These are phyloP conservation scores for Triticum monococcum DNA, from an alignment of 176 grass and related monocot genomes.

Conservation along the genomic window DNA sequence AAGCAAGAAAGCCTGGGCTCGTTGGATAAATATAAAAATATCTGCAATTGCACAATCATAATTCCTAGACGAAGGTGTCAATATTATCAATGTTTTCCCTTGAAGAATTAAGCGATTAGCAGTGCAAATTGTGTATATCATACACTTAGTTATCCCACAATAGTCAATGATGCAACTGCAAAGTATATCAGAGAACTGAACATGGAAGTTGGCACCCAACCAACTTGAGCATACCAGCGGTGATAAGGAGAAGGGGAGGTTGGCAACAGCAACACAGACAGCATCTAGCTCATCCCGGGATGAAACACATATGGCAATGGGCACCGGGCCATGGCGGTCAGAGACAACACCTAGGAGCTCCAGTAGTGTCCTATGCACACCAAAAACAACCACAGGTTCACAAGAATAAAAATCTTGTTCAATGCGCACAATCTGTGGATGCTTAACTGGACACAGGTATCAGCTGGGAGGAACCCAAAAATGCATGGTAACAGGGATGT, in stretches of 20 bases:
- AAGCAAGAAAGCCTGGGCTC: not conserved
- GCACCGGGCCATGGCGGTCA: conserved; percentile 53
- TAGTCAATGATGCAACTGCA: not conserved
- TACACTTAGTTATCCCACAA: not conserved
- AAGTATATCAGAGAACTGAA: not conserved
- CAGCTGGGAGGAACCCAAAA: not conserved
- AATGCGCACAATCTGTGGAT: not conserved
- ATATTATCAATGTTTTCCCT: not conserved
- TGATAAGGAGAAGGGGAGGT: conserved; percentile 69
- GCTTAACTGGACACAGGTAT: not conserved
- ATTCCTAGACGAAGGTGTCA: not conserved
- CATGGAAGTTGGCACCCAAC: not conserved
- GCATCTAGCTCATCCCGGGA: conserved; percentile 85
- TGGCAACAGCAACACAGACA: conserved; percentile 60
- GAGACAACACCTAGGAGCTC: conserved; percentile 77
- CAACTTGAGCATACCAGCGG: conserved; percentile 51
- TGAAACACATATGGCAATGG: conserved; percentile 63
- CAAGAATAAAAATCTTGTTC: not conserved
- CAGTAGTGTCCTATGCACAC: conserved; percentile 65
- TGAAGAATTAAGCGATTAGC: not conserved
- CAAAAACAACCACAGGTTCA: not conserved
- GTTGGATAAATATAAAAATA: not conserved
- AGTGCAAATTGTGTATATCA: not conserved
- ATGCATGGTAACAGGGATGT: not conserved
- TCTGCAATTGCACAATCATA: not conserved